Evolutionary conservation across 2,329 filamentous ascomycete genomes (phyloP).

Genomic region (Drechslerella dactyloides): DNA sequence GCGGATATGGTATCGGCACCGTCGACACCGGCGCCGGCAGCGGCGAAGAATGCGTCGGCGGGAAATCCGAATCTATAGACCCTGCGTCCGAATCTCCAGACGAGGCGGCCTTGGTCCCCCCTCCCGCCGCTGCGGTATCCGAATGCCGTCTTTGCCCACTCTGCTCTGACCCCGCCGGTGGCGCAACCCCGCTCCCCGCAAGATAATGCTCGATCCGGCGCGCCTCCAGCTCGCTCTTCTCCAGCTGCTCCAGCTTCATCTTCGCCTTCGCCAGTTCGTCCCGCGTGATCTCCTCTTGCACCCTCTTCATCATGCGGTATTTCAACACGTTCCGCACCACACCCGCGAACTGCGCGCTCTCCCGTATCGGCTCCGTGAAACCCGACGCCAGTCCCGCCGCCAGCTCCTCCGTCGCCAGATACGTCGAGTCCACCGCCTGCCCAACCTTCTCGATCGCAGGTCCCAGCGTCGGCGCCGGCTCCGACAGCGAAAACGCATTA

Average conservation of each 20-base stretch:
- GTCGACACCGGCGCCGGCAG: slow-evolving; percentile 60
- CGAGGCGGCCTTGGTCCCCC: slow-evolving; percentile 58
- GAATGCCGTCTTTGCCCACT: slow-evolving; percentile 60
- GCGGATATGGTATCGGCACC: slow-evolving; percentile 75
- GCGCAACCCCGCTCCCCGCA: slow-evolving; percentile 60
- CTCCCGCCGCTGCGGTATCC: slow-evolving; percentile 58
- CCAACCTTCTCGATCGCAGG: slow-evolving; percentile 92
- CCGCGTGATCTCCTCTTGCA: slow-evolving; percentile 96
- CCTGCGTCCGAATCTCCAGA: slow-evolving; percentile 68
- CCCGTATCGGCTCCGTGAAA: slow-evolving; percentile 96
- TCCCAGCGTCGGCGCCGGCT: slow-evolving; percentile 79
- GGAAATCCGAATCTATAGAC: slow-evolving; percentile 95
- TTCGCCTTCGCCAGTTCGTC: slow-evolving; percentile 91
- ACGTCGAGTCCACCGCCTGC: slow-evolving; percentile 93
- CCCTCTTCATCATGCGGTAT: slow-evolving; percentile 88
- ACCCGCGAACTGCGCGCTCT: slow-evolving; percentile 95
- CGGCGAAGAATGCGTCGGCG: slow-evolving; percentile 77
- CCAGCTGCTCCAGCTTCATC: slow-evolving; percentile 80
- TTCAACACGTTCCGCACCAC: slow-evolving; percentile 87
- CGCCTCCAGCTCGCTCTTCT: slow-evolving; percentile 90
- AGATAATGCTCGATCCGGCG: slow-evolving; percentile 93
- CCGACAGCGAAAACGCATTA: slow-evolving; percentile 94
- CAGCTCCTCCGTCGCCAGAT: slow-evolving; percentile 92
- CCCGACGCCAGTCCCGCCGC: slow-evolving; percentile 85
- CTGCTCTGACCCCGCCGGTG: slow-evolving; percentile 52